phyloP scores from a whole-genome alignment of 192 early-diverging fungal species.

The Entomortierella beljakovae region DNA sequence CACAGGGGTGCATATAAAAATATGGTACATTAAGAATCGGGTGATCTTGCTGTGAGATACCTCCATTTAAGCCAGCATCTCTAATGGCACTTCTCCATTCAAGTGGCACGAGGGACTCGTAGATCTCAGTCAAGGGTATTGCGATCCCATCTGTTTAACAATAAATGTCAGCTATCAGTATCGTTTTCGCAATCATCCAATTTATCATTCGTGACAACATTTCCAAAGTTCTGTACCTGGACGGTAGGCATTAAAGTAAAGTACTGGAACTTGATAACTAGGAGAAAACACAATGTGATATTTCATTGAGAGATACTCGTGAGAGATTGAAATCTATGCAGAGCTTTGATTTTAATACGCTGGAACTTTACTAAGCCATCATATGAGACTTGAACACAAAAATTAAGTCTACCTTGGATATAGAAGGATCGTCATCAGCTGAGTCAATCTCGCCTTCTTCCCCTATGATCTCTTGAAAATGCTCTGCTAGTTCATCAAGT shows the following conservation, averaged over 20 bases:
- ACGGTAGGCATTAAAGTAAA: constrained; percentile 68
- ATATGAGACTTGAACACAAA: not conserved
- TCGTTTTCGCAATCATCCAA: not conserved
- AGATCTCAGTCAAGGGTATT: constrained; percentile 57
- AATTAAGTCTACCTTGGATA: not conserved
- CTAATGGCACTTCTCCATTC: constrained; percentile 41
- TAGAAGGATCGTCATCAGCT: not conserved
- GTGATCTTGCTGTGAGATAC: constrained; percentile 67
- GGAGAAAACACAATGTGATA: constrained; percentile 72
- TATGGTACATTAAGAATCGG: constrained; percentile 64
- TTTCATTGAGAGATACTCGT: constrained; percentile 49
- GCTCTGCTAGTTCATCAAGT: constrained; percentile 20
- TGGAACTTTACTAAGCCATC: not conserved
- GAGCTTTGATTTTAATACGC: not conserved
- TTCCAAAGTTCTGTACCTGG: constrained; percentile 33
- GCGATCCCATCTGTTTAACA: constrained; percentile 42
- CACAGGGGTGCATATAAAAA: constrained; percentile 73
- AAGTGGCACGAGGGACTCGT: constrained; percentile 49
- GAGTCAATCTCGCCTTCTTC: not conserved
- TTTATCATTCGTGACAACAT: not conserved
- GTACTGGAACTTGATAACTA: constrained; percentile 69
- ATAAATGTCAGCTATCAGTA: not conserved
- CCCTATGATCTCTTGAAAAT: constrained; percentile 15
- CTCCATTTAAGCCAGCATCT: constrained; percentile 47
- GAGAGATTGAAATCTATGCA: not conserved